Percentiles rank a stretch among this genome's conserved stretches.
Evolutionary conservation across 2,329 filamentous ascomycete genomes (phyloP).

Genomic region (Malbranchea cinnamomea): DNA sequence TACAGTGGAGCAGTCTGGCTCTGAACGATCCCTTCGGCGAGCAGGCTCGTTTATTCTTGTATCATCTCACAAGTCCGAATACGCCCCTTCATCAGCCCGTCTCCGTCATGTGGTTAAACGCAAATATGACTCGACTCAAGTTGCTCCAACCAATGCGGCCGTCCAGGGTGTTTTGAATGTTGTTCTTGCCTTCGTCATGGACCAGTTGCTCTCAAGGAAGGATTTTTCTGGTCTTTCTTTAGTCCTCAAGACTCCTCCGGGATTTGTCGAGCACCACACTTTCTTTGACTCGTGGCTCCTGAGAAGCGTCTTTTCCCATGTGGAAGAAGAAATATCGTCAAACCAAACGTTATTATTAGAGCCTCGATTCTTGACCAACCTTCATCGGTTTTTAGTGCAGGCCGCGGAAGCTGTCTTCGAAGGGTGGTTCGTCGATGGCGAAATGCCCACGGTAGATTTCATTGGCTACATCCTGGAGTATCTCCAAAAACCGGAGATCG

Average conservation of each 20-base stretch:
- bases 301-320: slow-evolving; percentile 54
- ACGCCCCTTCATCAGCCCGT: slow-evolving; percentile 44
- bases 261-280: slow-evolving; percentile 85
- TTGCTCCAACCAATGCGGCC: slow-evolving; percentile 47
- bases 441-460: slow-evolving; percentile 71
- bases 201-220: slow-evolving; percentile 72
- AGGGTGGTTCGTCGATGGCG: slow-evolving; percentile 88
- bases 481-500: slow-evolving; percentile 69
- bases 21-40: slow-evolving; percentile 50
- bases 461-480: slow-evolving; percentile 75
- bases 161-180: slow-evolving; percentile 66
- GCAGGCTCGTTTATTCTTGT: slow-evolving; percentile 87
- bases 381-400: slow-evolving; percentile 66
- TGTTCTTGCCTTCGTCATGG: slow-evolving; percentile 63
- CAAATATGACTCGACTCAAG: slow-evolving; percentile 35
- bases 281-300: slow-evolving; percentile 89
- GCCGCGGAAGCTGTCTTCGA: slow-evolving; percentile 85
- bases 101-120: slow-evolving; percentile 50
- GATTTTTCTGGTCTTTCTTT: slow-evolving; percentile 82
- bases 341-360: slow-evolving; percentile 62
- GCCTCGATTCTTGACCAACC: slow-evolving; percentile 70
- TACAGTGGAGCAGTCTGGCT: slow-evolving; percentile 31
- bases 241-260: slow-evolving; percentile 76
- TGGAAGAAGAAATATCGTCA: slow-evolving; percentile 55
- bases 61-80: slow-evolving; percentile 50